Conservation (phyloP, 1,284 basidiomycete species). For the Exsudoporus floridanus region DNA sequence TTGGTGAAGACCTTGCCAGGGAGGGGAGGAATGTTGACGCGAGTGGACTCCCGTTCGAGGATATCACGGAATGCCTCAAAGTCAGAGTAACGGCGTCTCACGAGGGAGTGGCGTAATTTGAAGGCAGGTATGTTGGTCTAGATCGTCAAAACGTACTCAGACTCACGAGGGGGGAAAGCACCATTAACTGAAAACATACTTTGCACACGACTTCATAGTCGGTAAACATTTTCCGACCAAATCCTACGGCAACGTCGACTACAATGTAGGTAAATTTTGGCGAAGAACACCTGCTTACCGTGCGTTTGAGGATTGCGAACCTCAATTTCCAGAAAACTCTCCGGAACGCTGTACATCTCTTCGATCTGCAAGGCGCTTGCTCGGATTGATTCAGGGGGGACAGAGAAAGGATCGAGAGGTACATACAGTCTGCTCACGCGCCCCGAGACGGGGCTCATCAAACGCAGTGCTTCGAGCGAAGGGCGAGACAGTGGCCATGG, state of each 20-base stretch:
- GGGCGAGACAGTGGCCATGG: slow-evolving; percentile 71
- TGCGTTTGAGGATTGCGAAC: slow-evolving; percentile 97
- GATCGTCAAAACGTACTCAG: background rate
- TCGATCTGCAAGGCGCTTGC: slow-evolving; percentile 68
- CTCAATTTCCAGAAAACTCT: slow-evolving; percentile 98
- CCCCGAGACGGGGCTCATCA: slow-evolving; percentile 66
- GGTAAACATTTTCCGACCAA: slow-evolving; percentile 97
- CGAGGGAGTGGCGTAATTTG: slow-evolving; percentile 92
- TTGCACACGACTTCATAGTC: slow-evolving; percentile 99
- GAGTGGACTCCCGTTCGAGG: slow-evolving; percentile 92
- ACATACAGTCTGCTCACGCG: slow-evolving; percentile 81
- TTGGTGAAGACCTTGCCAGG: slow-evolving; percentile 97
- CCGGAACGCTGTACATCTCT: slow-evolving; percentile 97
- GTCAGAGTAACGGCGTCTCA: slow-evolving; percentile 95
- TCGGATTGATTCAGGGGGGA: slow-evolving; percentile 33
- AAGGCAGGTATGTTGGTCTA: slow-evolving; percentile 99
- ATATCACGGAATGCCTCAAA: slow-evolving; percentile 99
- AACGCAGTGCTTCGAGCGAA: slow-evolving; percentile 76
- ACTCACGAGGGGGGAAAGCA: background rate
- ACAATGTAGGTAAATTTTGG: background rate
- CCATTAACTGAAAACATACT: slow-evolving; percentile 43
- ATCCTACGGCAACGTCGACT: slow-evolving; percentile 52
- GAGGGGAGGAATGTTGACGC: slow-evolving; percentile 96
- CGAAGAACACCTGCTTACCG: slow-evolving; percentile 50
- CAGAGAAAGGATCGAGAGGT: slow-evolving; percentile 12